Base-by-base conservation (phyloP, 768 basidiomycete species). In the Sporobolomyces pararoseus region DNA sequence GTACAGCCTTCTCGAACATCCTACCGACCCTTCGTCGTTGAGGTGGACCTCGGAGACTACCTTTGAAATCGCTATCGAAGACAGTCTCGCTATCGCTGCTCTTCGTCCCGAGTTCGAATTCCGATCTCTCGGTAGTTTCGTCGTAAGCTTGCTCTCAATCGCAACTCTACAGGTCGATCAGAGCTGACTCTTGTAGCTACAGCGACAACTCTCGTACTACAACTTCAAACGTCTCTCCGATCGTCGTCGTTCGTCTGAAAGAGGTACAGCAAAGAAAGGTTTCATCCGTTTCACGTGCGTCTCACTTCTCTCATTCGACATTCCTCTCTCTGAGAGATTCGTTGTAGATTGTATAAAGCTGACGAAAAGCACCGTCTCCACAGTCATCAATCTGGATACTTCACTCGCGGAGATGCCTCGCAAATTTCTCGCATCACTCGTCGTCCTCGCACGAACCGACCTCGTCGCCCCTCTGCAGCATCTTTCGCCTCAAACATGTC, bases 161-260 rank as follows among this genome's bases (percentile, higher is more conserved):
- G 37, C 25, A 39, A 50, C 35, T 46, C 19, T 13, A 7, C 27
- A 32, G 16, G n/a, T 19, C 17, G n/a, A 10, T 13, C 27, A n/a
- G 44, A 10, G 19, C 50, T 37, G 19, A 57, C 37, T 51, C 34
- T 21, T 60, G 50, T 42, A 47, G 6, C 13, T 31, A n/a, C 59
- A 68, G 66, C 64, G 69, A 1, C 69, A 70, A 34, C 69, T 70
- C 10, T 65, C 63, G 14, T 70, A 70, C 60, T 70, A 70, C 59
- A 59, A 63, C n/a, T 66, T 71, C 52, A 60, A 64, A 13, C 72
- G 72, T 14, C 72, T 73, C 5, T 66, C 68, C 1, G 72, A 73
- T 50, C 67, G 72, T 21, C 72, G 72, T 12, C 60, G 72, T 2
- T 69, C 68, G 0, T 63, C 63, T 0, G 72, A 73, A 42, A 39